Evolutionary conservation across 108 stramenopile species (phyloP).

Genomic region (Skeletonema menzelii): DNA sequence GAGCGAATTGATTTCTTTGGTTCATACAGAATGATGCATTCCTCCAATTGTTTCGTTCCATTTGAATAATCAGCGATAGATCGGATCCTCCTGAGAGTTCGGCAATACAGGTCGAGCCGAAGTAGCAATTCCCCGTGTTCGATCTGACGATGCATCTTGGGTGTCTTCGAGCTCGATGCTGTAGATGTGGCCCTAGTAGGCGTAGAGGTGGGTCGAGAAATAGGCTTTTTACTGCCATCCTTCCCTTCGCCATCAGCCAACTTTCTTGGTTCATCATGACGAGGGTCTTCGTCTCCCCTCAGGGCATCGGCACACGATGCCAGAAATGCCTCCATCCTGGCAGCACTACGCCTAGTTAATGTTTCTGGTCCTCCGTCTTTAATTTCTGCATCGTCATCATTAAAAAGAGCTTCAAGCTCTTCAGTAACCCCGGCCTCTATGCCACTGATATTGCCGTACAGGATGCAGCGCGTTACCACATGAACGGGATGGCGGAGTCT

Average conservation of each 20-base stretch:
- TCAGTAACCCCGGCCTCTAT: neutral
- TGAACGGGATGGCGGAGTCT: slow-evolving; percentile 61
- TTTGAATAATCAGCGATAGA: slow-evolving; percentile 32
- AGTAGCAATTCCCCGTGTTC: slow-evolving; percentile 54
- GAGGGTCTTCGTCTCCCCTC: slow-evolving; percentile 29
- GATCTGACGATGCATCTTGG: slow-evolving; percentile 56
- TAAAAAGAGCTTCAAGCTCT: slow-evolving; percentile 35
- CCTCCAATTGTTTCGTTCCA: slow-evolving; percentile 43
- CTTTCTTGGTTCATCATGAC: neutral
- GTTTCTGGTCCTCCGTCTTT: slow-evolving; percentile 31
- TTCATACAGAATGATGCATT: slow-evolving; percentile 80
- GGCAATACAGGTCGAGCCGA: slow-evolving; percentile 75
- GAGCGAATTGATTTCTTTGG: slow-evolving; percentile 61
- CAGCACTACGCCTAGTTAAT: slow-evolving; percentile 55
- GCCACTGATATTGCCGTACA: slow-evolving; percentile 37
- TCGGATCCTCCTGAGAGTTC: slow-evolving; percentile 50
- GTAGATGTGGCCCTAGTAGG: slow-evolving; percentile 6
- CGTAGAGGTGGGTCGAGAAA: neutral
- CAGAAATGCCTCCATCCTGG: slow-evolving; percentile 85
- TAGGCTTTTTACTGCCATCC: neutral
- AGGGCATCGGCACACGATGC: slow-evolving; percentile 61
- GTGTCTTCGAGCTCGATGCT: slow-evolving; percentile 3
- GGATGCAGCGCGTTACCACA: slow-evolving; percentile 59
- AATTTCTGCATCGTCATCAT: slow-evolving; percentile 45
- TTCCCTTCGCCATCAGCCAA: neutral